Base-by-base conservation (phyloP, 805 yeast genomes). In the Monosporozyma solicola region DNA sequence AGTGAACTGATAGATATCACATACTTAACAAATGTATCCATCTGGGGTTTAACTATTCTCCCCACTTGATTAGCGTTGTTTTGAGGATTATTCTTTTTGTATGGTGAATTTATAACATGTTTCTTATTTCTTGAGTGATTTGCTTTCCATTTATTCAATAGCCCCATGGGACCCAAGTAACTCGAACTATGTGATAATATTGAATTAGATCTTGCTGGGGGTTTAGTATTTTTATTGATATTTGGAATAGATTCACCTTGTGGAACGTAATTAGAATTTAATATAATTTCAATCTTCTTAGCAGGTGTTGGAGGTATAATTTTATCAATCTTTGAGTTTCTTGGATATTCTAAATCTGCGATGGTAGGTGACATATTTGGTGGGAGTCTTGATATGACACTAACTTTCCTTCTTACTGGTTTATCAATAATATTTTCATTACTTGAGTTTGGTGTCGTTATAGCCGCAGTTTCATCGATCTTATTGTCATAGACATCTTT, bases 301-400 rank as follows among this genome's bases (percentile, higher is more conserved):
- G 80, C 81, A 0, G 88, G 91, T 0, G 90, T 84, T 3, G 83
- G 80, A 2, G 91, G 89, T 6, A 80, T 67, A 13, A 85, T 74
- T 35, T 61, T 66, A 57, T 59, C 66, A 47, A 58, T 76, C 67
- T 61, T 73, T 60, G 62, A 82, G 62, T 55, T 76, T 63, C 53
- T 66, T 41, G 82, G 87, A 63, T 57, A 84, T 60, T 67, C 68
- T 1, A 70, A 49, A 32, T 63, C 67, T 53, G 60, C 64, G 16
- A 67, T 64, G 5, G 62, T 51, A 4, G 59, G 52, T 16, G 69
- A 59, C 11, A 66, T 56, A 47, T 58, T 33, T 11, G 25, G 52
- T 48, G 57, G 52, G 57, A 59, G 48, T 33, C 57, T 59, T 1
- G 68, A 61, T 5, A 59, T 35, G 25, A 56, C 53, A 22, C 56